Conservation (phyloP, 1,139 yeast species). For the Pneumocystis murina region DNA sequence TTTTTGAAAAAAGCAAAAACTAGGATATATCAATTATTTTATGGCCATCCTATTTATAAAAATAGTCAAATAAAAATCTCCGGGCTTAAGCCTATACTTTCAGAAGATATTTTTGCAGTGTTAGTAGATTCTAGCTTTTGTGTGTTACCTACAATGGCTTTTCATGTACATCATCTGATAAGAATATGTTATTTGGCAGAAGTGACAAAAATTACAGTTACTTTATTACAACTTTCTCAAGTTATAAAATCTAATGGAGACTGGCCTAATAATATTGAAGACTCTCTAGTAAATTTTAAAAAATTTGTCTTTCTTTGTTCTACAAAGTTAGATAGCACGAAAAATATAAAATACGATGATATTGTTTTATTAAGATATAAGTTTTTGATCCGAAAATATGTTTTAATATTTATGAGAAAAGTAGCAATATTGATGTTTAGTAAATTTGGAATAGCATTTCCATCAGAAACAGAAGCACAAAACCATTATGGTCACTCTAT, state of each 20-base stretch:
- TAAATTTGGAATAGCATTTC: conserved; percentile 40
- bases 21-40: neutral
- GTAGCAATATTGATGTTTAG: conserved; percentile 46
- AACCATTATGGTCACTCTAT: conserved; percentile 25
- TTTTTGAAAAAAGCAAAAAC: neutral
- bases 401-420: conserved; percentile 56
- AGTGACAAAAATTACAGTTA: conserved; percentile 7
- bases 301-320: neutral
- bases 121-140: conserved; percentile 14
- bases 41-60: neutral
- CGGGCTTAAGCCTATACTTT: conserved; percentile 9
- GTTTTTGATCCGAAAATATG: conserved; percentile 37
- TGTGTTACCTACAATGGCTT: conserved; percentile 15
- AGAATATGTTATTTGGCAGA: conserved; percentile 28
- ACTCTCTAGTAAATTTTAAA: neutral
- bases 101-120: conserved; percentile 14
- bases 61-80: neutral
- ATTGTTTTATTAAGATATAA: neutral
- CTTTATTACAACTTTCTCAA: neutral
- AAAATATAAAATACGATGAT: neutral
- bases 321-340: neutral
- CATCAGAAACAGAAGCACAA: conserved; percentile 23
- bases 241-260: neutral
- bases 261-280: neutral
- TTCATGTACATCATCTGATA: conserved; percentile 28